These are phyloP conservation scores for Tuber umbilicatum DNA, from an alignment of 495 filamentous ascomycete species.

Conservation along the genomic window DNA sequence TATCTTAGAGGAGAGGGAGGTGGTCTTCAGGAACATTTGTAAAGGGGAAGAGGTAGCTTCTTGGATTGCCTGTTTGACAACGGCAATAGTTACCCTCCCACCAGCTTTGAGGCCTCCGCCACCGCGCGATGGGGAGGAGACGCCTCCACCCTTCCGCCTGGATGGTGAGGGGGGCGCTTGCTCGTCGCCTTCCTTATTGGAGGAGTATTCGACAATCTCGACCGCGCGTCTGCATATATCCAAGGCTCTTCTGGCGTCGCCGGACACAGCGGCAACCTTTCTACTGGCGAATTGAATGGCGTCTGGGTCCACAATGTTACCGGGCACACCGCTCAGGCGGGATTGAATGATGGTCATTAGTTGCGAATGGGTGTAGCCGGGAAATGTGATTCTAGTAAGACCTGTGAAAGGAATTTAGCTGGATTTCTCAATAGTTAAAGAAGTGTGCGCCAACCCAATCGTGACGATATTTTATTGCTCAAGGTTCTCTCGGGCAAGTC, in stretches of 20 bases:
- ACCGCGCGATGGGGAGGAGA: constrained; percentile 25
- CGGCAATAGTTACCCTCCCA: constrained; percentile 77
- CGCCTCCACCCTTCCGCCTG: constrained; percentile 16
- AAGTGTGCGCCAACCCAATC: constrained; percentile 53
- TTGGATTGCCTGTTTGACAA: constrained; percentile 85
- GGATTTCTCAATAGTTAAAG: neutral
- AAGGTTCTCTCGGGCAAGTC: constrained; percentile 94
- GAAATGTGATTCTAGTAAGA: constrained; percentile 87
- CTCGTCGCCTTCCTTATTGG: constrained; percentile 27
- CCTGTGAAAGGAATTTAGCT: constrained; percentile 42
- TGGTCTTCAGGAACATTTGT: constrained; percentile 73
- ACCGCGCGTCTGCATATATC: constrained; percentile 96
- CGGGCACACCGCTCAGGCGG: constrained; percentile 75
- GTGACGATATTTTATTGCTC: constrained; percentile 94
- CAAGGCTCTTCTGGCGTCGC: constrained; percentile 83
- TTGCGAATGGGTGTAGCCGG: constrained; percentile 93
- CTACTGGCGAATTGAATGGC: constrained; percentile 93
- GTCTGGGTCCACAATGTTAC: constrained; percentile 84
- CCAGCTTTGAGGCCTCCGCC: constrained; percentile 43
- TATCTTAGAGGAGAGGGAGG: constrained; percentile 75
- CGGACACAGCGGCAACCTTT: constrained; percentile 93
- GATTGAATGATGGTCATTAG: constrained; percentile 96
- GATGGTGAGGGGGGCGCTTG: constrained; percentile 25
- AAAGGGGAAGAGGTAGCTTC: constrained; percentile 90
- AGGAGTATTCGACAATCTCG: constrained; percentile 81